Base-by-base conservation (phyloP, 2,329 filamentous ascomycete genomes). In the Xylaria sp. region DNA sequence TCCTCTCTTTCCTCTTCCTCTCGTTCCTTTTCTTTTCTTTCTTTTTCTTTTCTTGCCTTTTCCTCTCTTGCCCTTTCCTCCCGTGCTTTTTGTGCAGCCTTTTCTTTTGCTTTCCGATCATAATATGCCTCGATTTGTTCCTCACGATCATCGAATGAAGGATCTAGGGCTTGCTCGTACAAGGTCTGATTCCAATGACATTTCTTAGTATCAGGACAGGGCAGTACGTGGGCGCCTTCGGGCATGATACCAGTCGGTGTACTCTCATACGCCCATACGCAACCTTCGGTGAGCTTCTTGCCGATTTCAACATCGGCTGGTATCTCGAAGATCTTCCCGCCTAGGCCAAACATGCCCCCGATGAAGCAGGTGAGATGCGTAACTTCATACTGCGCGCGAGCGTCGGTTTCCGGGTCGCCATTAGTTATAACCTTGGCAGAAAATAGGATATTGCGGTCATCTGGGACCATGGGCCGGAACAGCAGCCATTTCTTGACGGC, bases 391-490 rank as follows among this genome's bases (percentile, higher is more conserved):
- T 89, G 79, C 14, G 83, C 84, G 21, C 62, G 69, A 12, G 82
- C 75, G 9, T 84, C 79, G 8, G 75, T 71, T 53, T 81, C 78
- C 1, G 77, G 82, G 2, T 83, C 79, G 14, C 84, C 84, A 1
- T 74, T 78, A 9, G 85, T 84, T 55, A 77, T 82, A n/a, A 88
- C 78, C 72, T 89, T 89, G 27, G 91, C 91, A 0, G 92, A 88
- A 69, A 96, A 89, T 2, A 96, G 84, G n/a, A 96, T 87, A 68
- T 95, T 88, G 60, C 87, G 87, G 61, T 85, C 82, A 34, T 87
- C 86, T 6, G 89, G 86, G 21, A 89, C 86, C 88, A 96, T 91
- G 0, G 94, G 93, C 4, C 91, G 87, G 80, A 89, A 97, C 65
- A 97, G 87, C 9, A 97, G 84, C 78, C 92, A 86, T 71, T 93